phyloP scores from a whole-genome alignment of 1,284 basidiomycete genomes.

The Agaricales sp. region DNA sequence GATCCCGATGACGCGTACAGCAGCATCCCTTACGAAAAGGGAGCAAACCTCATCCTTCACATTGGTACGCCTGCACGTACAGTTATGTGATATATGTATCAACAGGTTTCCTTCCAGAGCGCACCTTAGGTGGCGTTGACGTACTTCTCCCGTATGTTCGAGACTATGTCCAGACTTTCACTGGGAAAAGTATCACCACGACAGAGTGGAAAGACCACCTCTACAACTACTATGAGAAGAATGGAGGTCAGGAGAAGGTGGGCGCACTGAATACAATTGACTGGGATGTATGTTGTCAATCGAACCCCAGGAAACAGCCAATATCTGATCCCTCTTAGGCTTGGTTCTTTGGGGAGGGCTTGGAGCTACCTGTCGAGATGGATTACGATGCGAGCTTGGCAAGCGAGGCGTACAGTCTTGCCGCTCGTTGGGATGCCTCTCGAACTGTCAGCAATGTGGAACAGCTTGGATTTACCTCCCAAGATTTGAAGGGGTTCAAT shows the following conservation, averaged over 20 bases:
- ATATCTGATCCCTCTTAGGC: constrained; percentile 30
- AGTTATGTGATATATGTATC: too few relatives aligned
- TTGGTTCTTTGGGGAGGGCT: constrained; percentile 83
- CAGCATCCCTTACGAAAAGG: constrained; percentile 66
- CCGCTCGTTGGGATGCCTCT: constrained; percentile 67
- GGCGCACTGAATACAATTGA: constrained; percentile 66
- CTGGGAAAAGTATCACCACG: constrained; percentile 81
- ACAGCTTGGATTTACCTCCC: constrained; percentile 36
- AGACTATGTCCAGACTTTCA: constrained; percentile 74
- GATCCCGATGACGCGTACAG: constrained; percentile 81
- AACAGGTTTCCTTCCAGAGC: too few relatives aligned
- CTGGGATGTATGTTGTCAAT: constrained; percentile 52
- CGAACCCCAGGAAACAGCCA: constrained; percentile 2
- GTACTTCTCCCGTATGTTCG: constrained; percentile 75
- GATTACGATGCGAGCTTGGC: constrained; percentile 81
- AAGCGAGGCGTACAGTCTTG: constrained; percentile 59
- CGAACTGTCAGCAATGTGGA: constrained; percentile 36
- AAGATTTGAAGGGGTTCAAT: constrained; percentile 49
- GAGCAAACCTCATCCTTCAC: constrained; percentile 62
- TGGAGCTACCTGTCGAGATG: constrained; percentile 70
- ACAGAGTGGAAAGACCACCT: constrained; percentile 84
- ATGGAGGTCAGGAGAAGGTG: constrained; percentile 53
- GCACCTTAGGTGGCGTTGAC: constrained; percentile 79
- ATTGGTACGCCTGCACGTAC: constrained; percentile 48
- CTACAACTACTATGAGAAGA: constrained; percentile 63